Evolutionary conservation across 129 eudicot genomes (phyloP), one percentile per base, ranked within the genome.

Genomic region (Flaveria brownii): DNA sequence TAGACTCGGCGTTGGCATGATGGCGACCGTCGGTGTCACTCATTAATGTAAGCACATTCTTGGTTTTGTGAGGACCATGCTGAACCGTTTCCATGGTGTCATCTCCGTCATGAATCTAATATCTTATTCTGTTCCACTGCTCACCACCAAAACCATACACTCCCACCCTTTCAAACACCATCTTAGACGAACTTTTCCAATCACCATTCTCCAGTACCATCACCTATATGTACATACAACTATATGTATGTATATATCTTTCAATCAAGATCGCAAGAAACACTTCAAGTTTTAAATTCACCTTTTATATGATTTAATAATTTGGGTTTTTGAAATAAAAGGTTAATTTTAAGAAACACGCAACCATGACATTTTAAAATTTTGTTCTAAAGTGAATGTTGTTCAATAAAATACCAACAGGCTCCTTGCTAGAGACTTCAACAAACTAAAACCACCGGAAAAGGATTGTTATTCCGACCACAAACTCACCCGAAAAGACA

Each of bases 21-120:
- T 92, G 98, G 72, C 98, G 94, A 1, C 98, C 98, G 7, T n/a
- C n/a, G n/a, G n/a, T 92, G 77, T 92, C 98, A 73, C 98, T 92
- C 98, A 92, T 88, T 74, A 92, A 85, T 52, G 90, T 90, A 36
- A 92, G 82, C 72, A 92, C 96, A 76, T 81, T 92, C 39, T 92
- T 92, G 33, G 93, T 79, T 80, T 96, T 78, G 43, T 92, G 85
- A 70, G 96, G 96, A 0, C 97, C 96, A 84, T 89, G 77, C 72
- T 92, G 93, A 49, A 82, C 90, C 96, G 89, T 78, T 72, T 92
- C 96, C 92, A 89, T 84, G 28, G 70, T 86, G 42, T 65, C 87
- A 65, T 78, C 89, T 5, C 85, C 87, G 45, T 83, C 92, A 3
- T 84, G 68, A 66, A 76, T 43, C 1, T 82, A 83, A 69, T 80